phyloP scores from a whole-genome alignment of 169 alveolate species.

The Eimeria necatrix region DNA sequence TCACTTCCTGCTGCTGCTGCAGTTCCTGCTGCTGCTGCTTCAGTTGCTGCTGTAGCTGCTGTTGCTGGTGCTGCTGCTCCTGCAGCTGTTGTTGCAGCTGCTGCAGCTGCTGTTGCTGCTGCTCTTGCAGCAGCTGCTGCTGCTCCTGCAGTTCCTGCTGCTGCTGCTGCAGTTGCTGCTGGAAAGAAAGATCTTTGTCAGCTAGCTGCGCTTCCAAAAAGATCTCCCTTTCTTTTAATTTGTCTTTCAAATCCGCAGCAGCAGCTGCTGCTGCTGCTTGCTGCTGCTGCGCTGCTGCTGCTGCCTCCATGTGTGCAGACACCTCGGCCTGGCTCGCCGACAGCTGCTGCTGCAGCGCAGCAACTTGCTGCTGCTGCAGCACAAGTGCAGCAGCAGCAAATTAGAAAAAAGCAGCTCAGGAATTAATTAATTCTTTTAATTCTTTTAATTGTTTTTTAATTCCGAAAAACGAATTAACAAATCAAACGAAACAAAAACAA shows the following conservation, averaged over 20 bases:
- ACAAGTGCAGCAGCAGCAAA: too few species aligned
- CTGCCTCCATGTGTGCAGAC: neutral
- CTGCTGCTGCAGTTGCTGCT: conserved; percentile 27
- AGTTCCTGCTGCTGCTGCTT: neutral
- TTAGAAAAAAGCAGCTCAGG: too few species aligned
- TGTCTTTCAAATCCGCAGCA: too few species aligned
- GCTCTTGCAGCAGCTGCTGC: conserved; percentile 8
- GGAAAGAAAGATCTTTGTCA: neutral
- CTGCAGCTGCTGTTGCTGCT: conserved; percentile 34
- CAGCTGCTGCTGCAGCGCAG: too few species aligned
- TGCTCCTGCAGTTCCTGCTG: neutral
- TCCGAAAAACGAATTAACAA: neutral
- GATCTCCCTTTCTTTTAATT: too few species aligned
- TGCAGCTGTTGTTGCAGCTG: conserved; percentile 22
- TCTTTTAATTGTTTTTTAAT: too few species aligned
- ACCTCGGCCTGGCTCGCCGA: too few species aligned
- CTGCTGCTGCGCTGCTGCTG: conserved; percentile 15
- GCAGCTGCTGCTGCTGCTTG: too few species aligned
- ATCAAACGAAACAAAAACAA: neutral
- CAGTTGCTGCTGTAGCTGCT: neutral
- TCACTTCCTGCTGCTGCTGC: too few species aligned
- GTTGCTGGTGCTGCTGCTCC: neutral
- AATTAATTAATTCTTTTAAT: too few species aligned
- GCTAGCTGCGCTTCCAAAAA: neutral
- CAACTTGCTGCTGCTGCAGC: too few species aligned